Evolutionary conservation across 805 yeast species (phyloP), one percentile per base, ranked within the genome.

Genomic region (Candida khao-thaluensis): DNA sequence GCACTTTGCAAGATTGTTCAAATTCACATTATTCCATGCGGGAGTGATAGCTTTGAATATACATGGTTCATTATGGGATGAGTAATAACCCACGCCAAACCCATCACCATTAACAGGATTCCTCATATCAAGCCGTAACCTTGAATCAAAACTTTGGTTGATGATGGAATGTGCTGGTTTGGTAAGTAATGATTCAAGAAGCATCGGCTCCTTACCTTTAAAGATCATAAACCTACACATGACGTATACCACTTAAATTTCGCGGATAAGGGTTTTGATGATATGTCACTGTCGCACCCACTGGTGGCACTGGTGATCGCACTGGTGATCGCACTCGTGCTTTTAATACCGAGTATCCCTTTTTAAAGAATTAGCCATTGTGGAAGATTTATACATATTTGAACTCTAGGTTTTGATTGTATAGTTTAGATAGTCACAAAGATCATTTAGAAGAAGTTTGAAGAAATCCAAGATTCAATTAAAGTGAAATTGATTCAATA

Each of bases 91-190:
- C 16, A 93, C 91, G 2, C 99, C 99, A 60, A 93, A 93, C 0
- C 99, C 99, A 61, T 93, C 99, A 29, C 99, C 99, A 59, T 93
- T 93, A 50, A 93, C 87, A 2, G 99, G 98, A 37, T 95, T 78
- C 48, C 95, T 69, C 64, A 80, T 82, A 55, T 93, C 98, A 12
- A 93, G 71, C 40, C 99, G 72, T 27, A 93, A 71, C 35, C 99
- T 65, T 28, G 93, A 81, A 58, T 93, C 99, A 55, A 85, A 93
- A 2, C 96, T 86, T 57, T 93, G 99, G 59, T 91, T 91, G 58
- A 93, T 93, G 54, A 93, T 93, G 3, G 97, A 89, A 58, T 93
- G 99, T 1, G 96, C 97, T 0, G 99, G 99, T 42, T 88, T 77
- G 3, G 99, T 93, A 34, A 93, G 71, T 18, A 93, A 70, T 56